Evolutionary conservation across 2,329 filamentous ascomycete genomes (phyloP), one percentile per base, ranked within the genome.

Genomic region (Cladophialophora immunda): DNA sequence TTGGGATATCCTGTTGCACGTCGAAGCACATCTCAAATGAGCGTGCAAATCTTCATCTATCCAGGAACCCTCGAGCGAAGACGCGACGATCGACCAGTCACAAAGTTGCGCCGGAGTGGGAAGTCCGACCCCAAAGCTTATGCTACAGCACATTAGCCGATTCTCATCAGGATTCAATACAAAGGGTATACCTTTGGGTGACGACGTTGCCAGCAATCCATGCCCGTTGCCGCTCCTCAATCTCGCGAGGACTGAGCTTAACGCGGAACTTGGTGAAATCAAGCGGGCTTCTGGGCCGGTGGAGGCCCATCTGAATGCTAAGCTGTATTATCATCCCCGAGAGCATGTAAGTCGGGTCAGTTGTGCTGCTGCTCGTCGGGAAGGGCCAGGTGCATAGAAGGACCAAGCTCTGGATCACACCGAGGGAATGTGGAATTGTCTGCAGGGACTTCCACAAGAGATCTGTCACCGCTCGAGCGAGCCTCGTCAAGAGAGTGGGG

Each of bases 181-280:
- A 11, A 34, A 27, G 2, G 13, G 19, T 19, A 45, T 59, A 59
- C 57, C 57, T 59, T 13, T 90, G 87, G 13, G 87, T 87, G 60
- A 90, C 87, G 69, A 89, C 85, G 72, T 90, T 90, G 77, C 88
- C 89, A 34, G 87, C 83, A 1, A 86, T 87, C 88, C 88, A 90
- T 1, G 88, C 90, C 68, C 86, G 82, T 45, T 89, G 81, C 53
- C 88, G 84, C 73, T 90, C 88, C 53, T 83, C 82, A 68, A 89
- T 81, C 67, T 89, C 87, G 70, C 88, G 86, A 60, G 87, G 84
- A 38, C 84, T 83, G 25, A 89, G 76, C 57, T 88, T 79, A 19
- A 82, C 76, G 13, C 78, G 77, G 64, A 82, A 83, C 59, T 83
- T 83, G 68, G 79, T 81, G 66, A 83, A 83, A 71, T 83, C 81